Conservation (phyloP, 1,284 basidiomycete species). For the Cutaneotrichosporon curvatum region DNA sequence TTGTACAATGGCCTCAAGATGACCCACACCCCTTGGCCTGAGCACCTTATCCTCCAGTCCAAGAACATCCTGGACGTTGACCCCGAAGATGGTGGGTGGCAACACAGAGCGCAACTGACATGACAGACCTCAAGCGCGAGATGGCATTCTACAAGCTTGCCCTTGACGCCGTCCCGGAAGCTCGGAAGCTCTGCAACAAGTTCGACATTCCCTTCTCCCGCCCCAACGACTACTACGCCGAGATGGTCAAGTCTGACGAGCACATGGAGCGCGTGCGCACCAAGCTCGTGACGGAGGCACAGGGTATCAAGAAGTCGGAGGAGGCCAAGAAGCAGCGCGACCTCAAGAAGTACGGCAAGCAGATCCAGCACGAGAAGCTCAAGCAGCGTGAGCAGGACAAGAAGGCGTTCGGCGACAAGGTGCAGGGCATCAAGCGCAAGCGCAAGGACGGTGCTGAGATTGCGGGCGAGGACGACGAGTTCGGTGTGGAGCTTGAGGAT, state of each 20-base stretch:
- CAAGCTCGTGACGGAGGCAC: constrained; percentile 77
- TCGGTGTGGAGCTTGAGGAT: constrained; percentile 14
- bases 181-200: constrained; percentile 64
- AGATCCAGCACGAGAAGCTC: constrained; percentile 81
- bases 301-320: constrained; percentile 84
- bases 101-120: not conserved
- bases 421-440: constrained; percentile 82
- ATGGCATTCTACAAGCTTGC: constrained; percentile 97
- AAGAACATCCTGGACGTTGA: constrained; percentile 68
- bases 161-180: constrained; percentile 68
- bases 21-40: constrained; percentile 73
- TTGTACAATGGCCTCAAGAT: constrained; percentile 73
- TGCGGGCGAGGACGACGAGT: constrained; percentile 48
- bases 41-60: constrained; percentile 69
- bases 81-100: constrained; percentile 49
- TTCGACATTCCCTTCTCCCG: constrained; percentile 75
- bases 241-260: constrained; percentile 96
- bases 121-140: constrained; percentile 81
- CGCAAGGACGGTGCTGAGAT: constrained; percentile 75
- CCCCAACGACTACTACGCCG: constrained; percentile 93
- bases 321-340: constrained; percentile 87
- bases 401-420: constrained; percentile 76
- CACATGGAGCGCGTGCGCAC: constrained; percentile 98
- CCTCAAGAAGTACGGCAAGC: constrained; percentile 96
- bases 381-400: constrained; percentile 66